Evolutionary conservation across 345 rosid species (phyloP).

Genomic region (Litchi chinensis): DNA sequence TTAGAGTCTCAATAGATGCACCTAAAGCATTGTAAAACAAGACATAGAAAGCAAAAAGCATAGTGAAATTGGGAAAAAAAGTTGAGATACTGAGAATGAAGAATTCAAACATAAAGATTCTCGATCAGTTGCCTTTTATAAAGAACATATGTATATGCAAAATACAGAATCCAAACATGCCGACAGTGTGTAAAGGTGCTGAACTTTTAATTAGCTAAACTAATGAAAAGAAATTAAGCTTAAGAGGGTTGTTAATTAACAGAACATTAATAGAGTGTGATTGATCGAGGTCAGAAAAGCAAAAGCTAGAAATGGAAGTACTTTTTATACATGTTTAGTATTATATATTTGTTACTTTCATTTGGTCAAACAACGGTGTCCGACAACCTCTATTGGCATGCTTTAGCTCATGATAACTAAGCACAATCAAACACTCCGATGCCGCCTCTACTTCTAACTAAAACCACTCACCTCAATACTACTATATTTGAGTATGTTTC

Average conservation of each 20-base stretch:
- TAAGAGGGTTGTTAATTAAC: background rate
- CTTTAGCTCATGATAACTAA: slow-evolving; percentile 3
- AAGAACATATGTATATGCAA: no score
- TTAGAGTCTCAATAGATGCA: no score
- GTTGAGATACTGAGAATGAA: background rate
- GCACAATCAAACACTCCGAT: background rate
- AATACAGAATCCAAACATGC: background rate
- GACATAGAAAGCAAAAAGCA: background rate
- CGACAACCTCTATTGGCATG: slow-evolving; percentile 8
- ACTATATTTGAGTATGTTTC: background rate
- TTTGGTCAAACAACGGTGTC: background rate
- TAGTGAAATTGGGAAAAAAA: no score
- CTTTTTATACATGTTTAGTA: background rate
- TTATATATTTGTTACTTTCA: background rate
- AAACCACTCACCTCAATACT: background rate
- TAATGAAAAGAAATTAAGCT: background rate
- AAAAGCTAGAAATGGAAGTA: background rate
- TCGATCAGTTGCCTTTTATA: no score
- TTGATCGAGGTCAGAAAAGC: background rate
- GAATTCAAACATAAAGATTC: background rate
- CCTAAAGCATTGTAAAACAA: no score
- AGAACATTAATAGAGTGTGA: background rate
- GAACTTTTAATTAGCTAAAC: background rate
- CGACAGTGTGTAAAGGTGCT: background rate
- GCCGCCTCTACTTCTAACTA: background rate